Evolutionary conservation across 2,329 filamentous ascomycete species (phyloP), one percentile per base, ranked within the genome.

Genomic region (Botryotinia globosa): DNA sequence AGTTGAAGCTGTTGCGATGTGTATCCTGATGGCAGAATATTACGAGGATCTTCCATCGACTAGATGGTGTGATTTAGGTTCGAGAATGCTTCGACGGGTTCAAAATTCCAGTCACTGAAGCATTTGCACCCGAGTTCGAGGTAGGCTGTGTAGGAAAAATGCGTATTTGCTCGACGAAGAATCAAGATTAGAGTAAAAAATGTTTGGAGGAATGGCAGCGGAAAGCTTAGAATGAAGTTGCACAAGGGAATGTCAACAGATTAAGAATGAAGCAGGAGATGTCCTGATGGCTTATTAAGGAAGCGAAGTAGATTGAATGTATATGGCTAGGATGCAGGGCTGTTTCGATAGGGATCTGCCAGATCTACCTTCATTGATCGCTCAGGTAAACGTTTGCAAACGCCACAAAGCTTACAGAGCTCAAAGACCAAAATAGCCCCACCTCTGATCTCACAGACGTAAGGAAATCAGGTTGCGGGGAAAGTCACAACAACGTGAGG

Each of bases 181-280:
- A 76, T 78, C 77, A 77, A 76, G 77, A 78, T 79, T 79, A 78
- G 56, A 73, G 72, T 77, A 75, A 80, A 73, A 80, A 79, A 80
- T 80, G 78, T 76, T 77, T 76, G 71, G 74, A 78, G 78, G 79
- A 80, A 80, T 80, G 79, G 75, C 72, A 77, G 74, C 66, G 71
- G 70, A 70, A 65, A 74, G 72, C 73, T 73, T 73, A 69, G 73
- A 66, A 51, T 67, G 45, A 73, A 73, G 74, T 75, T 71, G 66
- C 48, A 58, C 71, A 73, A 77, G 73, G 73, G 78, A 80, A 80
- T 80, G 78, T 74, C 74, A 77, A 76, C 74, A 76, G 73, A 66
- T 76, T 72, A 77, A 79, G 78, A 80, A 80, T 80, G 79, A 74
- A 78, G 74, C 76, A 78, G 77, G 73, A 78, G 76, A 75, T 51